These are phyloP conservation scores for Clavaria fumosa DNA, from an alignment of 768 basidiomycete genomes.

Conservation along the genomic window DNA sequence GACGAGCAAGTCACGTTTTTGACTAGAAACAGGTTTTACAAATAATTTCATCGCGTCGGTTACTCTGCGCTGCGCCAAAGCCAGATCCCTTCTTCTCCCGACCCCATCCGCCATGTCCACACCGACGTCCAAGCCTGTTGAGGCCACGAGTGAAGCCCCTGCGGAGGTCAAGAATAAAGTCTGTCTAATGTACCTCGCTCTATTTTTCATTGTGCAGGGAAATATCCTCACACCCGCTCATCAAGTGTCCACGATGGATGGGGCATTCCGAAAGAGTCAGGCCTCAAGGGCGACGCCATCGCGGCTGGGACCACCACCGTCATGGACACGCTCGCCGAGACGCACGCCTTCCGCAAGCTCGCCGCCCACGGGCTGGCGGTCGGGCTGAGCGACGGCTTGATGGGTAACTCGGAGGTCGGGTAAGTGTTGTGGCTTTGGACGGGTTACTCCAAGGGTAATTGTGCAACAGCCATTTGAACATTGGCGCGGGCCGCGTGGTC, in stretches of 20 bases:
- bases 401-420: slow-evolving; percentile 99
- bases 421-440: slow-evolving; percentile 22
- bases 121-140: too few relatives aligned
- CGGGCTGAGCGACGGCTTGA: slow-evolving; percentile 82
- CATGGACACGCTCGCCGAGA: slow-evolving; percentile 78
- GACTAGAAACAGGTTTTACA: too few relatives aligned
- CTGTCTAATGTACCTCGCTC: slow-evolving; percentile 57
- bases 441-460: background rate
- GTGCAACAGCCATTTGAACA: slow-evolving; percentile 69
- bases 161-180: slow-evolving; percentile 67
- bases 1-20: too few relatives aligned
- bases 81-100: too few relatives aligned
- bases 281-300: slow-evolving; percentile 80
- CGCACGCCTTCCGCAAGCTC: slow-evolving; percentile 57
- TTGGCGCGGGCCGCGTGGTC: slow-evolving; percentile 86
- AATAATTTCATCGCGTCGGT: too few relatives aligned
- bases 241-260: slow-evolving; percentile 89
- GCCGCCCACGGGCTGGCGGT: slow-evolving; percentile 85
- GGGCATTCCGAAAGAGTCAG: slow-evolving; percentile 59
- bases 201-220: background rate
- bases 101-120: too few relatives aligned
- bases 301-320: slow-evolving; percentile 68
- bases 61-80: too few relatives aligned
- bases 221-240: background rate
- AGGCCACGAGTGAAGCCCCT: too few relatives aligned